Conservation (phyloP, 345 rosid species). For the Lepidium aucheri region DNA sequence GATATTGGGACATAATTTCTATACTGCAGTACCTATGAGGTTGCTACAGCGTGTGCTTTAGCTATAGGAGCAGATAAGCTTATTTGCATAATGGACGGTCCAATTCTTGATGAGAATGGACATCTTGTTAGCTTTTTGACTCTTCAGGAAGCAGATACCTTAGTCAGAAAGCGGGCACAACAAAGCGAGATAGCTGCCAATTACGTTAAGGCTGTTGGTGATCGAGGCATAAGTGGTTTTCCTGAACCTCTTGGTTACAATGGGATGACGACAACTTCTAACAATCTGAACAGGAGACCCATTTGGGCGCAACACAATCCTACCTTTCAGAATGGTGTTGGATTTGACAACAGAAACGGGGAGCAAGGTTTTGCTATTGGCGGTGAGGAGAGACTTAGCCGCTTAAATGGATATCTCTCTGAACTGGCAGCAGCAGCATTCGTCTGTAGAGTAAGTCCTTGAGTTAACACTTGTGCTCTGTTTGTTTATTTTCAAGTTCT, state of each 20-base stretch:
- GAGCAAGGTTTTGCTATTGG: constrained; percentile 98
- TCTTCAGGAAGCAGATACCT: constrained; percentile 81
- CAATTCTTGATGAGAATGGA: constrained; percentile 75
- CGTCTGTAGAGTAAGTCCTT: constrained; percentile 72
- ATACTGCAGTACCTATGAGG: constrained; percentile 81
- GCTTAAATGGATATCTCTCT: constrained; percentile 68
- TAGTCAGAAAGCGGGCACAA: constrained; percentile 71
- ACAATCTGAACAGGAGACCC: constrained; percentile 34
- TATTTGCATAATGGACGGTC: constrained; percentile 85
- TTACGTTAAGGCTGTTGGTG: constrained; percentile 77
- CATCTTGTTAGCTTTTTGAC: constrained; percentile 81
- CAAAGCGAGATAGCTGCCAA: constrained; percentile 92
- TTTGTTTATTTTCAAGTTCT: not conserved
- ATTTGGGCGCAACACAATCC: constrained; percentile 32
- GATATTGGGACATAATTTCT: constrained; percentile 10
- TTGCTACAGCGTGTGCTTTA: constrained; percentile 96
- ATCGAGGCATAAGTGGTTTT: constrained; percentile 33
- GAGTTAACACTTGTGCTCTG: not conserved
- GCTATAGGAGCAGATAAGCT: constrained; percentile 96
- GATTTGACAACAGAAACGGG: constrained; percentile 80
- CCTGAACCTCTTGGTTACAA: constrained; percentile 36
- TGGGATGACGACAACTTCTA: constrained; percentile 29
- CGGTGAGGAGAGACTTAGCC: constrained; percentile 77
- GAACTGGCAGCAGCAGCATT: constrained; percentile 96
- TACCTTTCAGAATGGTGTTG: constrained; percentile 76